Percentiles rank a stretch among this genome's conserved stretches.
Conservation (phyloP, 1,139 yeast genomes). For the Meyerozyma athensensis region DNA sequence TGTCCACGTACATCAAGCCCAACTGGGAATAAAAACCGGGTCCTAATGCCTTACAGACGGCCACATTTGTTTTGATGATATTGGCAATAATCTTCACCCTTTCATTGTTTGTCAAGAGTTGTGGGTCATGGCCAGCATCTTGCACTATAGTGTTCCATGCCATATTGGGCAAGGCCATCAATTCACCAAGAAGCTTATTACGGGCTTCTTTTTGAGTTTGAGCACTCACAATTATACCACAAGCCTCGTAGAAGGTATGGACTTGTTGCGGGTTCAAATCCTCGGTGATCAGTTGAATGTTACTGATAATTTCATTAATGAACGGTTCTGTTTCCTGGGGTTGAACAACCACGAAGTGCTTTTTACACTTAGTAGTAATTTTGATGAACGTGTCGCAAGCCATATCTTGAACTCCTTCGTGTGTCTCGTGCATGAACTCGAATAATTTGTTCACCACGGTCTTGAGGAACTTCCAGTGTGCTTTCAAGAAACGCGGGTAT, state of each 20-base stretch:
- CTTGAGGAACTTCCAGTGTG: constrained; percentile 96
- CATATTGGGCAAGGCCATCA: constrained; percentile 88
- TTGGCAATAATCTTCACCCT: constrained; percentile 91
- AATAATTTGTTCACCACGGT: constrained; percentile 93
- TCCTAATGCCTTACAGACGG: constrained; percentile 91
- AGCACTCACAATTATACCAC: constrained; percentile 90
- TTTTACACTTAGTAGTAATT: constrained; percentile 89
- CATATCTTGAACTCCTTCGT: constrained; percentile 99
- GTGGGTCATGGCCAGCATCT: constrained; percentile 88
- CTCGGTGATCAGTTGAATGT: constrained; percentile 79
- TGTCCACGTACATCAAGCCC: constrained; percentile 80
- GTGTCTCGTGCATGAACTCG: constrained; percentile 99
- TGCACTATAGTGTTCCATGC: constrained; percentile 91
- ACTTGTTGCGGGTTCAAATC: constrained; percentile 97
- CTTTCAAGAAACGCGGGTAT: constrained; percentile 93
- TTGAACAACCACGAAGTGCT: constrained; percentile 89
- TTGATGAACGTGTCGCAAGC: constrained; percentile 98
- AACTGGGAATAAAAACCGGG: constrained; percentile 88
- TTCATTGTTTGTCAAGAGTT: constrained; percentile 74
- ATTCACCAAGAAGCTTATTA: constrained; percentile 66
- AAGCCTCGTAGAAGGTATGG: constrained; percentile 95
- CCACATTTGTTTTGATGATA: constrained; percentile 88
- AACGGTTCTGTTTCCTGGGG: constrained; percentile 88
- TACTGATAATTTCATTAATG: constrained; percentile 81
- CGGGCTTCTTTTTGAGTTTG: constrained; percentile 62